Evolutionary conservation across 768 basidiomycete species (phyloP).

Genomic region (Ramaria sp.): DNA sequence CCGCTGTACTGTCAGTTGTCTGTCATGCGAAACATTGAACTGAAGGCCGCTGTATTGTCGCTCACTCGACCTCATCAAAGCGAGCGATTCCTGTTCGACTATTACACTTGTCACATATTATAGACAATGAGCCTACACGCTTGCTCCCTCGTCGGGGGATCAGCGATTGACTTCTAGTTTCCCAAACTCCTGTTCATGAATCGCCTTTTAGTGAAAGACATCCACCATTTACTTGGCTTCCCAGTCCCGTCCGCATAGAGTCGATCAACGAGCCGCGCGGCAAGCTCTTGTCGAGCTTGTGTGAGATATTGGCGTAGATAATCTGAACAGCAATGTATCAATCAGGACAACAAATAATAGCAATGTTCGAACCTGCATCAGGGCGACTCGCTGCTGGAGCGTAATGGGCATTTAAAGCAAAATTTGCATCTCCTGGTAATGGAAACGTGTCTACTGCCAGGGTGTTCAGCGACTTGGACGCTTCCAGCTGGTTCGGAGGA

Average conservation of each 20-base stretch:
- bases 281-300: conserved; percentile 89
- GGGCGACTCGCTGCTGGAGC: conserved; percentile 62
- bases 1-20: not conserved
- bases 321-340: conserved; percentile 34
- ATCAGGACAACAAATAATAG: not conserved
- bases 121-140: not conserved
- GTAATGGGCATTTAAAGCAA: conserved; percentile 88
- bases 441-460: conserved; percentile 89
- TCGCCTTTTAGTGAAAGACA: conserved; percentile 96
- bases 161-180: conserved; percentile 27
- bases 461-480: conserved; percentile 79
- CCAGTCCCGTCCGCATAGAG: conserved; percentile 89
- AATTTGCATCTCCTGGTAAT: conserved; percentile 92
- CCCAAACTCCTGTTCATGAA: conserved; percentile 90
- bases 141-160: no score
- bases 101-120: not conserved
- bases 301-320: conserved; percentile 83
- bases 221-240: conserved; percentile 99
- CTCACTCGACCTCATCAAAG: no score
- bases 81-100: not conserved
- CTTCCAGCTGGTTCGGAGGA: conserved; percentile 69
- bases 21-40: no score
- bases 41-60: no score
- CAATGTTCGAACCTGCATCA: conserved; percentile 57
- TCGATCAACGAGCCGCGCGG: conserved; percentile 73